Conservation (phyloP, 106 monocot genomes). For the Apostasia shenzhenica region DNA sequence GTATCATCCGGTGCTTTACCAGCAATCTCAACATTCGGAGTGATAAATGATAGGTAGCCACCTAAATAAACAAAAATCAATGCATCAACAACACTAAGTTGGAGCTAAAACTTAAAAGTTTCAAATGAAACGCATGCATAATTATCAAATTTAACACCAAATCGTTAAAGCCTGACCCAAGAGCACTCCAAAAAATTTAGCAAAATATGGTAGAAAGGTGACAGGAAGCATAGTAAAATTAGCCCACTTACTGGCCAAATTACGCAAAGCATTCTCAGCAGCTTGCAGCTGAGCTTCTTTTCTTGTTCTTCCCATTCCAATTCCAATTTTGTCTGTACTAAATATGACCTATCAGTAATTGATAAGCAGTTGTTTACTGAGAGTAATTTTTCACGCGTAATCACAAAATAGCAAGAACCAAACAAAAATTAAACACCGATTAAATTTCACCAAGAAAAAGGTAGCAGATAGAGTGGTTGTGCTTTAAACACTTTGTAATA, state of each 20-base stretch:
- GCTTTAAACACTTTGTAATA: no score
- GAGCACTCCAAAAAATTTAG: background rate
- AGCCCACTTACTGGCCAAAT: slow-evolving; percentile 50
- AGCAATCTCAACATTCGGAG: slow-evolving; percentile 5
- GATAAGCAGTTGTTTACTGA: background rate
- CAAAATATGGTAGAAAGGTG: background rate
- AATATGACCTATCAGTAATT: slow-evolving; percentile 40
- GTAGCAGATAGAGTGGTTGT: no score
- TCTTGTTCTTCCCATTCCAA: slow-evolving; percentile 73
- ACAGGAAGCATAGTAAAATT: background rate
- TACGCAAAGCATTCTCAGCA: slow-evolving; percentile 67
- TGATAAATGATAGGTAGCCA: slow-evolving; percentile 9
- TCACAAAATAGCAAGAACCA: background rate
- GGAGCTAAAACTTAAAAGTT: background rate
- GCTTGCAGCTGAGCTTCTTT: slow-evolving; percentile 88
- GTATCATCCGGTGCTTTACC: background rate
- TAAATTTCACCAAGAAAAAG: background rate
- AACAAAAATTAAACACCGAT: background rate
- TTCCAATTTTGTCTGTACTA: slow-evolving; percentile 69
- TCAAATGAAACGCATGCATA: background rate
- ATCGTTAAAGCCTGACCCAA: background rate
- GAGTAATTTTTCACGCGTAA: background rate
- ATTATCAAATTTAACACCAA: no score
- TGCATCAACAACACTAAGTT: background rate
- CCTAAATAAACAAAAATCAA: background rate